Percentiles rank a stretch among this genome's conserved stretches.
Evolutionary conservation across 345 rosid genomes (phyloP).

Genomic region (Abelmoschus esculentus): DNA sequence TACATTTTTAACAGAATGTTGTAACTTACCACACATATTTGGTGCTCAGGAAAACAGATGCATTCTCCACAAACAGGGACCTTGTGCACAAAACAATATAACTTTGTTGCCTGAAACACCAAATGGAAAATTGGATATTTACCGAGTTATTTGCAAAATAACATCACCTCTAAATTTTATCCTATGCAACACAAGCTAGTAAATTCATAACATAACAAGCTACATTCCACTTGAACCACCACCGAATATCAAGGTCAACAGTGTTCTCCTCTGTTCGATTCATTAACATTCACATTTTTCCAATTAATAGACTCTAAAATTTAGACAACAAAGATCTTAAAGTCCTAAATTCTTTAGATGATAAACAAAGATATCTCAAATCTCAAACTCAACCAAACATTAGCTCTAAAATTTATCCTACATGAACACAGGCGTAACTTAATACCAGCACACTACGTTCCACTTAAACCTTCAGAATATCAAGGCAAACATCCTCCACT

Average conservation of each 20-base stretch:
- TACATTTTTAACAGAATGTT: neutral
- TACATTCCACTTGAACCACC: neutral
- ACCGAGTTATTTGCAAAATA: neutral
- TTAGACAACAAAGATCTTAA: neutral
- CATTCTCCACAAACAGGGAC: constrained; percentile 1
- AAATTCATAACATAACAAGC: constrained; percentile 5
- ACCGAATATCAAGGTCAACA: neutral
- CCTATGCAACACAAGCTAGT: neutral
- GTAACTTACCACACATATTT: constrained; percentile 74
- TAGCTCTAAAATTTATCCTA: neutral
- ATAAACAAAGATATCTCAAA: neutral
- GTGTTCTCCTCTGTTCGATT: neutral
- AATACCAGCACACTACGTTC: constrained; percentile 2
- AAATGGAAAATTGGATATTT: neutral
- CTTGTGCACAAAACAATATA: constrained; percentile 6
- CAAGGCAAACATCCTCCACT: neutral
- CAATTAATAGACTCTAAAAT: neutral
- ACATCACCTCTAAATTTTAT: neutral
- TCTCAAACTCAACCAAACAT: neutral
- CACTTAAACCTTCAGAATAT: neutral
- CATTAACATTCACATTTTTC: neutral
- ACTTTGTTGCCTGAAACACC: constrained; percentile 49
- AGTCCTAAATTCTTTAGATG: neutral
- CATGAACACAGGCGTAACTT: neutral
- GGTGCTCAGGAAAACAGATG: constrained; percentile 89